phyloP scores from a whole-genome alignment of 2,329 filamentous ascomycete genomes.

The Diaporthe ilicicola region DNA sequence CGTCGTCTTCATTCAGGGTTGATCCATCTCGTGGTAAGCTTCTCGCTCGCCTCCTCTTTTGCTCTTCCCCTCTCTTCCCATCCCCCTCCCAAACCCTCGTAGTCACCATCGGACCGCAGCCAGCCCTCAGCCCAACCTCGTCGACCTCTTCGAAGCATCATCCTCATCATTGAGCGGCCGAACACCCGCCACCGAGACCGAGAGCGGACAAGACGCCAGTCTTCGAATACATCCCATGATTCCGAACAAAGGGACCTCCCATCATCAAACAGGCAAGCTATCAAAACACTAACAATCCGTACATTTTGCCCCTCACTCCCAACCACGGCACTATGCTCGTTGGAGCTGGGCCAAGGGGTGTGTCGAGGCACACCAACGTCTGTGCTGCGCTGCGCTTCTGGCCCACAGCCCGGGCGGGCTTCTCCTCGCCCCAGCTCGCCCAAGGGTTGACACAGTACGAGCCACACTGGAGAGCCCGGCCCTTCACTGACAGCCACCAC shows the following conservation, averaged over 20 bases:
- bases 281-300: neutral
- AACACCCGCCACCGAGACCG: constrained; percentile 1
- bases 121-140: neutral
- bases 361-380: constrained; percentile 12
- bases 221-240: neutral
- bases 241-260: neutral
- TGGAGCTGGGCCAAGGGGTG: constrained; percentile 9
- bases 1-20: constrained; percentile 9
- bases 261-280: neutral
- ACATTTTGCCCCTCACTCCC: neutral
- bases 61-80: neutral
- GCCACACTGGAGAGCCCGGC: neutral
- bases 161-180: neutral
- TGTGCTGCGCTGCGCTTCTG: constrained; percentile 17
- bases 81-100: neutral
- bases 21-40: neutral
- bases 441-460: constrained; percentile 13
- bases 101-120: neutral
- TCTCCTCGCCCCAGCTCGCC: neutral
- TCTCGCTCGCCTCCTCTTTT: neutral
- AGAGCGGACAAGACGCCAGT: neutral
- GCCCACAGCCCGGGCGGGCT: constrained; percentile 8
- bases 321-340: neutral
- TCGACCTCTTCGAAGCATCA: neutral
- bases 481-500: constrained; percentile 6